Base-by-base conservation (phyloP, 345 rosid genomes). In the Populus ilicifolia region DNA sequence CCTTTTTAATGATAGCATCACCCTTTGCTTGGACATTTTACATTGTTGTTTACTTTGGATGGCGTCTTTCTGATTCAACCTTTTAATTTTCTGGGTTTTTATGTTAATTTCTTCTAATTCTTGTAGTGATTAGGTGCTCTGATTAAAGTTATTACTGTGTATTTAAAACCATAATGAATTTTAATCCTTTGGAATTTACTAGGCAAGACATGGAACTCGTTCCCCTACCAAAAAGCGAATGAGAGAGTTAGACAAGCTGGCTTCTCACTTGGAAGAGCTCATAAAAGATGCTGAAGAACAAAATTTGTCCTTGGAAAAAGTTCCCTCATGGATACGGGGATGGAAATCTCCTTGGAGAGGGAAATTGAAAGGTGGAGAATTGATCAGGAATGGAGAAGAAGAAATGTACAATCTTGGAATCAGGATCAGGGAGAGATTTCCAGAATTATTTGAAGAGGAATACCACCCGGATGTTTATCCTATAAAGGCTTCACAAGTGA, bases 161-260 rank as follows among this genome's bases (percentile, higher is more conserved):
- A 46, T 6, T 35, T 62, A 48, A 62, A 50, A 71, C 38, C 6
- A 56, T 54, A 68, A 59, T 44, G 11, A 18, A 66, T 8, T 20
- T 18, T 79, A 71, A 64, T 71, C 2, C 5, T 5, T 36, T 78
- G 66, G 70, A 16, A 11, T 46, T 74, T 59, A 48, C 11, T 79
- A 96, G 99, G 94, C 97, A 82, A 90, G 99, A 81, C 99, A 93
- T 72, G 98, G 99, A 63, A 92, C 99, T 79, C 98, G 97, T 68
- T 85, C 97, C 72, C 99, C 99, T 4, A 92, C 98, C n/a, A 90
- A 88, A 85, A 93, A 92, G 71, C 86, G 97, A 73, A 87, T 89
- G 85, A 79, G 85, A 76, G 98, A 93, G 78, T 72, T 96, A 75
- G 95, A 92, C 46, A 79, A 46, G 78, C 76, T 94, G 87, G 89